Base-by-base conservation (phyloP, 441 rosid genomes). In the Populus hybrid region DNA sequence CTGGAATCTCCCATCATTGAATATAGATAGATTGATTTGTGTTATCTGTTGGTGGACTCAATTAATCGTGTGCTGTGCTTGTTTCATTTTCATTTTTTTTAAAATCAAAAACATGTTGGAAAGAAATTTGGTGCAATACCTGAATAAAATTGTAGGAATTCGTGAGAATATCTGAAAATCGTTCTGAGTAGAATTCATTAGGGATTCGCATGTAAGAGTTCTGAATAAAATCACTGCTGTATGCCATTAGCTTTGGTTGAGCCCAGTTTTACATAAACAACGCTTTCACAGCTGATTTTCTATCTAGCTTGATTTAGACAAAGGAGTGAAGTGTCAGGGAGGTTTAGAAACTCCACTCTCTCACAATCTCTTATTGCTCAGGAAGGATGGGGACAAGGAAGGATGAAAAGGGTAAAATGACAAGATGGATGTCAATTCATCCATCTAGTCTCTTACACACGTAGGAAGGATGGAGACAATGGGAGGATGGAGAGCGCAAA, bases 201-300 rank as follows among this genome's bases (percentile, higher is more conserved):
- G 66, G 97, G 93, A 78, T 88, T 87, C n/a, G 59, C 74, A 94
- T 59, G 81, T 91, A 93, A 86, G 91, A 94, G 82, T 93, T 93
- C 87, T 94, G 97, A 85, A 94, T 82, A 84, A 86, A 94, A 79
- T 94, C 97, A 80, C 97, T 93, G 83, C 87, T 90, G 82, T 76
- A 89, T 81, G 73, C 33, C 36, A 31, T 67, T 81, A 64, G 94
- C 98, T 66, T 73, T 84, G 24, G 75, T 80, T 64, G n/a, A 50
- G n/a, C 59, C 20, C 59, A 50, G 59, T 50, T 16, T 18, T 16
- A 50, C 7, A 4, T 16, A 50, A 14, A 16, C 59, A 50, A 50
- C 20, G 59, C 59, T 16, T 50, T 50, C 7, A 14, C 7, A 50
- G n/a, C 59, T 50, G 59, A 50, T 50, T 50, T 50, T 14, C 59